A percentile compares a stretch with the other conserved stretches of the same genome.
Evolutionary conservation across 352 stramenopile genomes (phyloP).

Genomic region (Pythium oligandrum): DNA sequence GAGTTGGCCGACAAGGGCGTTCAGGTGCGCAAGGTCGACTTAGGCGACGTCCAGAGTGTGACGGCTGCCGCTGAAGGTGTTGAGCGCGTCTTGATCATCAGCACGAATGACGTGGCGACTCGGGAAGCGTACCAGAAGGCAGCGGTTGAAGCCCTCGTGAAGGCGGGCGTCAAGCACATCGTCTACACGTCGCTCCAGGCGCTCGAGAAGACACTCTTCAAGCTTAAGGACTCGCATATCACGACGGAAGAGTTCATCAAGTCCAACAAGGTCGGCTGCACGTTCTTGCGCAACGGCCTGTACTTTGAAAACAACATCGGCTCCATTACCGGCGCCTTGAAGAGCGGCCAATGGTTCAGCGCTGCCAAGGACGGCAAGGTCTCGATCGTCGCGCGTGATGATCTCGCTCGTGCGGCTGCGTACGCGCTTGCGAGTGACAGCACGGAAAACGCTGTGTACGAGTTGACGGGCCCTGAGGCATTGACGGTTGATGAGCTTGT

Average conservation of each 20-base stretch:
- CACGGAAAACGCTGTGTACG: not conserved
- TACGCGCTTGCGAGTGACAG: not conserved
- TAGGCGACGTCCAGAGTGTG: not conserved
- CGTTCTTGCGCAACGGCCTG: conserved; percentile 5
- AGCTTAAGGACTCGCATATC: no score
- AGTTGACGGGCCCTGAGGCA: not conserved
- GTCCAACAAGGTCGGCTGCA: not conserved
- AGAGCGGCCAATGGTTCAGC: not conserved
- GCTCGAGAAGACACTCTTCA: not conserved
- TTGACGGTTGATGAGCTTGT: conserved; percentile 6
- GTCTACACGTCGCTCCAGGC: not conserved
- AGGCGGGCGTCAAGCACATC: not conserved
- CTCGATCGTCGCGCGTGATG: conserved; percentile 1
- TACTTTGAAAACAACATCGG: conserved; percentile 11
- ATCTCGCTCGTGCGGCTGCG: not conserved
- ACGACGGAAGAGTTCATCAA: no score
- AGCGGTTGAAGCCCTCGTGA: not conserved
- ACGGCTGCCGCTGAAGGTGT: not conserved
- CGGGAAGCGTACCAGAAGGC: not conserved
- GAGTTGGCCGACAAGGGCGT: not conserved
- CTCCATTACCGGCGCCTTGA: not conserved
- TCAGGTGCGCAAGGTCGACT: not conserved
- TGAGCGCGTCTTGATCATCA: not conserved
- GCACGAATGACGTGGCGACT: not conserved
- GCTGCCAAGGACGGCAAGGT: conserved; percentile 1